Evolutionary conservation across 2,329 filamentous ascomycete genomes (phyloP).

Genomic region (Xylaria sp.): DNA sequence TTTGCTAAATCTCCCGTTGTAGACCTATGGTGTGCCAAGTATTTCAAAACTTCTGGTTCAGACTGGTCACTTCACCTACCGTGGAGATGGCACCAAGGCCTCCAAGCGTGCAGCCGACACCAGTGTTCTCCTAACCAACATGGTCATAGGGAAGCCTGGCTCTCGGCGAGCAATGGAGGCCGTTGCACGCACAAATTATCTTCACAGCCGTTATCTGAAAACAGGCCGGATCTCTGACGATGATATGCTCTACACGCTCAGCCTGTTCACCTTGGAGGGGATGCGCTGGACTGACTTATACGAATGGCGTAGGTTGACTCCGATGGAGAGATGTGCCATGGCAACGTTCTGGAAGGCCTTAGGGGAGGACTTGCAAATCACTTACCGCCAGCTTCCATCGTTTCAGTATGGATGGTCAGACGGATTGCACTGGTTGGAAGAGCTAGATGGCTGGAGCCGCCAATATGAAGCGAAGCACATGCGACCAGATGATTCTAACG

Average conservation of each 20-base stretch:
- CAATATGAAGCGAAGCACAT: slow-evolving; percentile 61
- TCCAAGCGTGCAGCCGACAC: slow-evolving; percentile 66
- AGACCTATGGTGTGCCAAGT: slow-evolving; percentile 63
- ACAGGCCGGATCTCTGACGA: slow-evolving; percentile 68
- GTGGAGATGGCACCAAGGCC: slow-evolving; percentile 52
- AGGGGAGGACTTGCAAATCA: slow-evolving; percentile 52
- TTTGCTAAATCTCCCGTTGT: background rate
- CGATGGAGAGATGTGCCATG: slow-evolving; percentile 65
- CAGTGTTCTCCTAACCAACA: slow-evolving; percentile 59
- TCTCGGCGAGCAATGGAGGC: slow-evolving; percentile 59
- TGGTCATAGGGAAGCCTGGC: slow-evolving; percentile 55
- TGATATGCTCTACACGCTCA: slow-evolving; percentile 73
- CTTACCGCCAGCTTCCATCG: slow-evolving; percentile 52
- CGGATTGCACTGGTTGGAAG: slow-evolving; percentile 61
- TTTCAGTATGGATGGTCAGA: slow-evolving; percentile 36
- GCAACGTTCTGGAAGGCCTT: slow-evolving; percentile 67
- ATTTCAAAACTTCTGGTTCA: slow-evolving; percentile 61
- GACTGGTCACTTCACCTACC: slow-evolving; percentile 59
- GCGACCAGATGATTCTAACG: slow-evolving; percentile 39
- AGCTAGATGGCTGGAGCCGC: slow-evolving; percentile 60
- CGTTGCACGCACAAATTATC: slow-evolving; percentile 71
- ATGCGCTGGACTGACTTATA: slow-evolving; percentile 62
- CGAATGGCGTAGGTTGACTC: slow-evolving; percentile 67
- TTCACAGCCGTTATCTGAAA: slow-evolving; percentile 67
- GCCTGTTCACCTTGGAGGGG: slow-evolving; percentile 67